Conservation (phyloP, 305 asterid species). For the Fraxinus platypoda region DNA sequence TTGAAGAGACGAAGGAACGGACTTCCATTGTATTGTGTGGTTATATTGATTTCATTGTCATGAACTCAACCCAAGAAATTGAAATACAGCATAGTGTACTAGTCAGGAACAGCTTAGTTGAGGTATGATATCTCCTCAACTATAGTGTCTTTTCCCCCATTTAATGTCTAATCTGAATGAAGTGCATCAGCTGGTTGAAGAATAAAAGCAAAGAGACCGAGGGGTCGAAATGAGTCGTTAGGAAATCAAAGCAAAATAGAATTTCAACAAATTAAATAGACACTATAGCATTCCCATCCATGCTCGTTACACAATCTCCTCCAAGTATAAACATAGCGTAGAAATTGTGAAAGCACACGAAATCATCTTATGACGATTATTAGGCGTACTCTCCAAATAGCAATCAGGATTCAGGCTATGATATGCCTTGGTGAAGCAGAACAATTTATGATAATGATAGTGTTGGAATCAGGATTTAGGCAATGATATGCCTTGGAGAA, state of each 20-base stretch:
- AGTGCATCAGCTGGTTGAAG: background rate
- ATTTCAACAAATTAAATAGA: background rate
- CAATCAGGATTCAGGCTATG: background rate
- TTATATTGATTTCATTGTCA: background rate
- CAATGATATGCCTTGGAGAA: background rate
- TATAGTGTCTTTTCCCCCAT: background rate
- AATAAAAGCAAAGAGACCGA: background rate
- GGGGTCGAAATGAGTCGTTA: too few relatives aligned
- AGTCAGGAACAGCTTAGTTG: background rate
- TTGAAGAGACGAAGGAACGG: constrained; percentile 50
- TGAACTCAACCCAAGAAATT: background rate
- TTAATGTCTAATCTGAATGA: background rate
- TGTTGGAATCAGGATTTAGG: background rate
- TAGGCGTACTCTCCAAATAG: background rate
- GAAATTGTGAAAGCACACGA: background rate
- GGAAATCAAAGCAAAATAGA: too few relatives aligned
- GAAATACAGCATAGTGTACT: background rate
- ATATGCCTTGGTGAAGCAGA: background rate
- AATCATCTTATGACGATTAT: background rate
- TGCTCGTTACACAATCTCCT: background rate
- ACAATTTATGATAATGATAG: background rate
- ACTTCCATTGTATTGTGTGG: constrained; percentile 21
- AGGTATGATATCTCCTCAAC: background rate
- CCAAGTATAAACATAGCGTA: background rate
- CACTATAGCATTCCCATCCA: background rate